Evolutionary conservation across 1,139 yeast species (phyloP).

Genomic region (Candida sp.): DNA sequence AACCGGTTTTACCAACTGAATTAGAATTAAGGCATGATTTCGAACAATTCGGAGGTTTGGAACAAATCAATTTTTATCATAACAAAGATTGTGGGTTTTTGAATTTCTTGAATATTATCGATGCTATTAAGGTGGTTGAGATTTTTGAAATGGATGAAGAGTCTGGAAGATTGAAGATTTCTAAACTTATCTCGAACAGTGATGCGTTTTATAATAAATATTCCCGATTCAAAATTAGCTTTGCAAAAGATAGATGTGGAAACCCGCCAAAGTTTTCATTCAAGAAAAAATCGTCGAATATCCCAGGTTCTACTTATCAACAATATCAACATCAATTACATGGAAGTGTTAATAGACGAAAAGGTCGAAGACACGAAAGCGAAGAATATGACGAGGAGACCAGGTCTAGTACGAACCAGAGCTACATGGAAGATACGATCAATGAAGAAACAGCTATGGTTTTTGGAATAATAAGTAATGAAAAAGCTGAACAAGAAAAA

Average conservation of each 20-base stretch:
- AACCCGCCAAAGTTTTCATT: conserved; percentile 44
- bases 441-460: conserved; percentile 46
- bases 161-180: conserved; percentile 7
- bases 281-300: conserved; percentile 25
- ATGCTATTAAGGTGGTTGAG: conserved; percentile 36
- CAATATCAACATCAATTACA: conserved; percentile 9
- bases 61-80: conserved; percentile 45
- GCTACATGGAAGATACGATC: conserved; percentile 18
- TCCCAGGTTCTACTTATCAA: conserved; percentile 10
- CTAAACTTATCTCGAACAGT: conserved; percentile 9
- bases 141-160: conserved; percentile 22
- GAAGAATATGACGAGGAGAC: conserved; percentile 10
- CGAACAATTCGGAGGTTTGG: conserved; percentile 37
- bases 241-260: conserved; percentile 49
- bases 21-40: conserved; percentile 40
- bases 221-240: conserved; percentile 37
- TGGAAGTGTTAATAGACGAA: conserved; percentile 4
- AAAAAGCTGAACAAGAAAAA: conserved; percentile 7
- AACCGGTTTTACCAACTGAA: conserved; percentile 34
- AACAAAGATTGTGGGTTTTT: conserved; percentile 46
- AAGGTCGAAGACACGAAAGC: conserved; percentile 2
- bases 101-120: conserved; percentile 38
- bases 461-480: conserved; percentile 38
- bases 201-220: conserved; percentile 35
- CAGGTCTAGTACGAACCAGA: conserved; percentile 4